phyloP scores from a whole-genome alignment of 164 flowering plant species.

The Buxus sempervirens region DNA sequence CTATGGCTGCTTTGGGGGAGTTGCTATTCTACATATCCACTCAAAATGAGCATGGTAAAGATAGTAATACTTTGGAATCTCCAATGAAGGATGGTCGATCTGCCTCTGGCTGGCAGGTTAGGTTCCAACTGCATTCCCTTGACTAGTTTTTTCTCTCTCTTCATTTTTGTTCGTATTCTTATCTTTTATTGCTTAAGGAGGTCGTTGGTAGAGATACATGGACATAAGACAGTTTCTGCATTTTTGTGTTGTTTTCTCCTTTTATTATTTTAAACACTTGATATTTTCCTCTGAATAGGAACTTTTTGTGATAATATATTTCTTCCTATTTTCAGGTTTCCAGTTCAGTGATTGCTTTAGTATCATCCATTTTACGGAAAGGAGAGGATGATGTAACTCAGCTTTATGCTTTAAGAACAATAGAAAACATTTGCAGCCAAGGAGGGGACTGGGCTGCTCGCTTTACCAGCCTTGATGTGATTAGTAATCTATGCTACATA shows the following conservation, averaged over 20 bases:
- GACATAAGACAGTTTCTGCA: too few species aligned
- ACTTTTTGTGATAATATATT: not conserved
- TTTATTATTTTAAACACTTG: too few species aligned
- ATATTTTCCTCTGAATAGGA: too few species aligned
- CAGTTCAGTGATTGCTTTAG: slow-evolving; percentile 67
- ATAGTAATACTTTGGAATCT: slow-evolving; percentile 54
- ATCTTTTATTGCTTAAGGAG: too few species aligned
- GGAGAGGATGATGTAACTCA: slow-evolving; percentile 98
- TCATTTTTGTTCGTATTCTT: not conserved
- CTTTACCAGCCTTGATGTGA: slow-evolving; percentile 82
- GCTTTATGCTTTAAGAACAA: slow-evolving; percentile 90
- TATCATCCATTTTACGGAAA: slow-evolving; percentile 76
- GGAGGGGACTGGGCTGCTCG: slow-evolving; percentile 89
- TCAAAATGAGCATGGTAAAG: slow-evolving; percentile 62
- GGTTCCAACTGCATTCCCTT: slow-evolving; percentile 14
- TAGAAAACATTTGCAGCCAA: slow-evolving; percentile 94
- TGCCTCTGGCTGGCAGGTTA: slow-evolving; percentile 91
- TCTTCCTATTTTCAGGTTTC: slow-evolving; percentile 52
- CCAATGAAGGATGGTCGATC: slow-evolving; percentile 74
- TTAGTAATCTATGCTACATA: slow-evolving; percentile 77
- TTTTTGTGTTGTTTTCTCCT: not conserved
- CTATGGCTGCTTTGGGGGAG: slow-evolving; percentile 99
- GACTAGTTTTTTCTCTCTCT: too few species aligned
- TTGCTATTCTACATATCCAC: slow-evolving; percentile 91
- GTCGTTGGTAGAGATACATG: too few species aligned